Conservation (phyloP, 805 yeast genomes). For the Myxozyma nipponensis region DNA sequence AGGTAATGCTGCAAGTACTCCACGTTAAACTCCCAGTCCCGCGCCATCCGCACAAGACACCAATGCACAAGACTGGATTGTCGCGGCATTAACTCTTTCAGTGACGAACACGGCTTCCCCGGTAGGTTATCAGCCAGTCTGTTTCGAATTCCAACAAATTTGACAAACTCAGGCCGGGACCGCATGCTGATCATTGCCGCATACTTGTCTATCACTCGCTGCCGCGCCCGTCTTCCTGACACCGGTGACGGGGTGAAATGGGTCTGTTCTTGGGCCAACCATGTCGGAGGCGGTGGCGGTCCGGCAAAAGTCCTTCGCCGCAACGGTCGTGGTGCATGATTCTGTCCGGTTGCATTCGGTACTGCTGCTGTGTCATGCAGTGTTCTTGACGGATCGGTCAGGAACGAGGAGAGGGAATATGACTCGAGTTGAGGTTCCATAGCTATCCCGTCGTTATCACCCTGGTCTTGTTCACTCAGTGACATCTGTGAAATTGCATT, state of each 20-base stretch:
- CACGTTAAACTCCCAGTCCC: conserved; percentile 26
- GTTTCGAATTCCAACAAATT: conserved; percentile 6
- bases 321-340: background rate
- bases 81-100: conserved; percentile 18
- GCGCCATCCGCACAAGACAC: conserved; percentile 18
- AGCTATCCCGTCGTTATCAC: background rate
- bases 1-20: conserved; percentile 20
- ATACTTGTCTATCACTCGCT: conserved; percentile 1
- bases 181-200: conserved; percentile 3
- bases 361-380: too few species aligned
- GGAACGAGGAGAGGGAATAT: conserved; percentile 12
- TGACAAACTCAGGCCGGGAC: conserved; percentile 6
- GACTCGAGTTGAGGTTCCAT: background rate
- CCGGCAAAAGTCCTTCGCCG: conserved; percentile 22
- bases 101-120: conserved; percentile 10
- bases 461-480: background rate
- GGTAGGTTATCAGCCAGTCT: conserved; percentile 12
- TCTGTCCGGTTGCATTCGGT: background rate
- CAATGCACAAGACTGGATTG: conserved; percentile 19
- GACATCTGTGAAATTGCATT: background rate
- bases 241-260: conserved; percentile 4
- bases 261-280: conserved; percentile 19
- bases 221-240: conserved; percentile 1
- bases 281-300: conserved; percentile 27
- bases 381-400: conserved; percentile 19